phyloP scores from a whole-genome alignment of 2,329 filamentous ascomycete genomes.

The Xylariaceae sp. region DNA sequence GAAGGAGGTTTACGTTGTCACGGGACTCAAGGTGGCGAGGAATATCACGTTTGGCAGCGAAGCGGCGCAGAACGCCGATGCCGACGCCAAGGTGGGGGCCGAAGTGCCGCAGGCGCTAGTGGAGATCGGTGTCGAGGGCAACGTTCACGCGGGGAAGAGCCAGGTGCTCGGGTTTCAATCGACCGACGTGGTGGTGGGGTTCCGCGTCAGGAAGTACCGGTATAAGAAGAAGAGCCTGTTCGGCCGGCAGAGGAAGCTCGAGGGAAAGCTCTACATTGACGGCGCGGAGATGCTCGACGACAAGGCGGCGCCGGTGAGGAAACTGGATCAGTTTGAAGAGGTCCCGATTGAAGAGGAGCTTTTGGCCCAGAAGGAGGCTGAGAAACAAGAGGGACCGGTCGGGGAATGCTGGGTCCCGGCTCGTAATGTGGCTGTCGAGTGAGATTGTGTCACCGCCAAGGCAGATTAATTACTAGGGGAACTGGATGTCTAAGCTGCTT shows the following conservation, averaged over 20 bases:
- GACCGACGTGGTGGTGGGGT: neutral
- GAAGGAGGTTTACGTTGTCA: neutral
- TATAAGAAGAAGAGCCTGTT: neutral
- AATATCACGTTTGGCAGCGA: neutral
- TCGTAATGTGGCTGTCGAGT: too few species aligned
- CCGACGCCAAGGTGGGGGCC: neutral
- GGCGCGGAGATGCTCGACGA: neutral
- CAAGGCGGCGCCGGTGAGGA: neutral
- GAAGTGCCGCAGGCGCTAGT: neutral
- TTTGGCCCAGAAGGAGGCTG: neutral
- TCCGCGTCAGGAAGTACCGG: neutral
- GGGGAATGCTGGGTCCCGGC: neutral
- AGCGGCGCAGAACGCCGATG: neutral
- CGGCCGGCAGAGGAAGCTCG: neutral
- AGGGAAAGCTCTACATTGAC: neutral
- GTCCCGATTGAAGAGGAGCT: neutral
- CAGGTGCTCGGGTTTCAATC: neutral
- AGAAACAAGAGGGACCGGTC: neutral
- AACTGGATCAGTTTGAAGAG: neutral
- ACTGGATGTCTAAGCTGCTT: too few species aligned
- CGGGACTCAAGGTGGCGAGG: neutral
- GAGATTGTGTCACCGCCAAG: too few species aligned
- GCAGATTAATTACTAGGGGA: too few species aligned
- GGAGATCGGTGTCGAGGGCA: neutral
- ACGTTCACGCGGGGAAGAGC: neutral